These are phyloP conservation scores for Pinguiococcus pyrenoidosus DNA, from an alignment of 108 stramenopile genomes.

Conservation along the genomic window DNA sequence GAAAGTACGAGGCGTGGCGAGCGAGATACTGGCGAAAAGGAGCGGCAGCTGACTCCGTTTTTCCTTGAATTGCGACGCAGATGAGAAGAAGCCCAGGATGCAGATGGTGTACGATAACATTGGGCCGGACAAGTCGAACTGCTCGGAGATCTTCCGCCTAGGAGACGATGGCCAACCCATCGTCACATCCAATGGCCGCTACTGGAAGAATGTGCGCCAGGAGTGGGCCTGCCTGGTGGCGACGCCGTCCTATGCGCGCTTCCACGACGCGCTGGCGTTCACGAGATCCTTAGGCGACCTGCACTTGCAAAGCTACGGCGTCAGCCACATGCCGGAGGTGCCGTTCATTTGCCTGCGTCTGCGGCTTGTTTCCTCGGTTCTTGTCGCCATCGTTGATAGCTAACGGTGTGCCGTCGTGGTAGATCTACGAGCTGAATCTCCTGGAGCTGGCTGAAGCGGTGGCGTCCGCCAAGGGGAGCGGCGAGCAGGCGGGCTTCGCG, in stretches of 20 bases:
- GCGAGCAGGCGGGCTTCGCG: too few relatives aligned
- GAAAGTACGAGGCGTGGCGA: not conserved
- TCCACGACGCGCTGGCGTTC: slow-evolving; percentile 46
- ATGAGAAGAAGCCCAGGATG: slow-evolving; percentile 32
- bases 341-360: slow-evolving; percentile 8
- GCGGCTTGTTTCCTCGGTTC: too few relatives aligned
- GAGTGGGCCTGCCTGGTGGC: slow-evolving; percentile 44
- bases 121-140: slow-evolving; percentile 30
- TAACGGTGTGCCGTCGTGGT: too few relatives aligned
- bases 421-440: not conserved
- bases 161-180: slow-evolving; percentile 2
- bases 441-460: not conserved
- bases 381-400: too few relatives aligned
- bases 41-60: too few relatives aligned
- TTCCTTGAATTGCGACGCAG: too few relatives aligned
- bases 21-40: not conserved
- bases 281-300: slow-evolving; percentile 43
- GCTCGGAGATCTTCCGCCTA: slow-evolving; percentile 29
- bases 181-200: slow-evolving; percentile 3
- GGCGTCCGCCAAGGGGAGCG: not conserved
- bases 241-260: slow-evolving; percentile 31
- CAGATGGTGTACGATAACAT: slow-evolving; percentile 43
- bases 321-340: slow-evolving; percentile 37
- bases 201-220: slow-evolving; percentile 45
- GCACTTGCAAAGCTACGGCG: slow-evolving; percentile 39